phyloP scores from a whole-genome alignment of 331 rosid genomes.

The Erythrophleum ivorense region DNA sequence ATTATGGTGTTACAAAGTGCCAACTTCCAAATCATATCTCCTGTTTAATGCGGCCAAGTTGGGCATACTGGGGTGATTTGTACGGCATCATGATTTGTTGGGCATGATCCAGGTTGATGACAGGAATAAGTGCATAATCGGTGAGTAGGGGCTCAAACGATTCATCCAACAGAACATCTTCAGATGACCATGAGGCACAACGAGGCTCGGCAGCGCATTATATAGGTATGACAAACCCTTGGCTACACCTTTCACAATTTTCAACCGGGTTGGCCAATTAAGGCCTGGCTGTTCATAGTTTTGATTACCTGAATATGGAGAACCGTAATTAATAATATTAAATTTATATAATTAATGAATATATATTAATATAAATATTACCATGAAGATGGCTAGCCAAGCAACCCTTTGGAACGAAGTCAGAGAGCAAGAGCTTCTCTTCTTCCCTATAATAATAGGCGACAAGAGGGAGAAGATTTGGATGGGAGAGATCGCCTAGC shows the following conservation, averaged over 20 bases:
- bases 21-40: too few relatives aligned
- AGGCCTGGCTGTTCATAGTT: conserved; percentile 58
- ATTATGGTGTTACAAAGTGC: too few relatives aligned
- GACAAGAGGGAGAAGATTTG: conserved; percentile 74
- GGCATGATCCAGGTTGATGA: conserved; percentile 70
- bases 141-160: conserved; percentile 70
- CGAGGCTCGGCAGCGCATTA: conserved; percentile 60
- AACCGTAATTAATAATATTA: neutral
- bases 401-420: conserved; percentile 69
- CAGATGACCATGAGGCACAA: conserved; percentile 86
- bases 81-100: conserved; percentile 82
- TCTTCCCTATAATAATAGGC: conserved; percentile 81
- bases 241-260: conserved; percentile 77
- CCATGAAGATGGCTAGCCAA: conserved; percentile 92
- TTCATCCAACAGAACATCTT: conserved; percentile 78
- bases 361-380: conserved; percentile 7
- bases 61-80: conserved; percentile 86
- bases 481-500: conserved; percentile 68
- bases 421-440: conserved; percentile 82
- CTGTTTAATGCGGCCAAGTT: conserved; percentile 59
- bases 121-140: conserved; percentile 71
- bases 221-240: conserved; percentile 73
- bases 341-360: too few relatives aligned
- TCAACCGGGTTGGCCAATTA: conserved; percentile 82
- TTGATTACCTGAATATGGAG: conserved; percentile 43